Base-by-base conservation (phyloP, 139 green algal species). In the Ettlia oleoabundans region DNA sequence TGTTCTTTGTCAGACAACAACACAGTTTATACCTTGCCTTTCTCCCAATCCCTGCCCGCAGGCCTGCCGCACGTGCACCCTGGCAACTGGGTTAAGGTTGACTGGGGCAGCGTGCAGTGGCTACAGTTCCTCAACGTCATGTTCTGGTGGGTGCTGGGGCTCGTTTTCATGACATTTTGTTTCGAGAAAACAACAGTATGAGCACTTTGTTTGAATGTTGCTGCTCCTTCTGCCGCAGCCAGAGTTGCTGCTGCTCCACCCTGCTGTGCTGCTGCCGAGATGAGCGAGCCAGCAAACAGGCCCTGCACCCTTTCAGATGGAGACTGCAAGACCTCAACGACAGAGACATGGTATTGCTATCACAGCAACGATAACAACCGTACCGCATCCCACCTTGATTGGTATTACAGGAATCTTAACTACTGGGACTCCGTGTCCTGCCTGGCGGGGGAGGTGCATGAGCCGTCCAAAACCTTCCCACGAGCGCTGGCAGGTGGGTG, bases 71-170 rank as follows among this genome's bases (percentile, higher is more conserved):
- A 93, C 32, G 53, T 95, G 0, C 18, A 95, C 18, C 85, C 92
- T 0, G 42, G 40, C 69, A 95, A 96, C 83, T 97, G 92, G 94
- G 3, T 88, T 18, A 47, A 87, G 75, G 58, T 91, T 65, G 89
- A 96, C 63, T 87, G 63, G 78, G 43, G 75, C 1, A 76, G 35
- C 0, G 90, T 97, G 68, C 41, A 95, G n/a, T 98, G 95, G 96
- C 47, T 85, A n/a, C 89, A 89, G 24, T 98, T 95, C 81, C 65
- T 99, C 19, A 98, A 99, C 82, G 92, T 97, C 69, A 97, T 99
- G 90, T 99, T 99, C 88, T 99, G 96, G 95, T 93, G 78, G 42
- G 86, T 37, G 30, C n/a, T 42, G 7, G 6, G 32, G 33, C 2
- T 40, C 26, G 33, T 6, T 47, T 28, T 33, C 18, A 40, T 47